Evolutionary conservation across 2,329 filamentous ascomycete species (phyloP).

Genomic region (Botrytis hyacinthi): DNA sequence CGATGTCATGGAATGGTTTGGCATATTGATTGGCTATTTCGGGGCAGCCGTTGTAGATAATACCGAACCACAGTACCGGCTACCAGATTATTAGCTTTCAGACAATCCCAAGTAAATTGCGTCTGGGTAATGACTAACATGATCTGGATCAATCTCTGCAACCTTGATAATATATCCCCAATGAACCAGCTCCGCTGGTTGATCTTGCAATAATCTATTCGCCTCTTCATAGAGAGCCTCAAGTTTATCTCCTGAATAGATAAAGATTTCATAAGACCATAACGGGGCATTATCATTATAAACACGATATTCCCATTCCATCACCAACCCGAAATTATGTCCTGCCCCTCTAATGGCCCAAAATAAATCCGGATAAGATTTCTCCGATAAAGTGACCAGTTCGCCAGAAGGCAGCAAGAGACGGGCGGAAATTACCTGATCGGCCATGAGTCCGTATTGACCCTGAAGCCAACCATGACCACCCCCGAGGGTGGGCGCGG

Average conservation of each 20-base stretch:
- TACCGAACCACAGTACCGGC: slow-evolving; percentile 7
- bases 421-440: slow-evolving; percentile 45
- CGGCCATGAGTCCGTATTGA: slow-evolving; percentile 45
- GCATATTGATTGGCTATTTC: slow-evolving; percentile 1
- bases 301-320: slow-evolving; percentile 23
- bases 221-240: background rate
- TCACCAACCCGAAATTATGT: slow-evolving; percentile 47
- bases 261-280: slow-evolving; percentile 4
- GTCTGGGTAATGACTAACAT: background rate
- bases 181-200: slow-evolving; percentile 8
- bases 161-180: slow-evolving; percentile 10
- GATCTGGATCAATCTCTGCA: slow-evolving; percentile 9
- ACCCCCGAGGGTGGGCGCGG: slow-evolving; percentile 39
- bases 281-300: slow-evolving; percentile 4
- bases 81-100: background rate
- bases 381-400: slow-evolving; percentile 41
- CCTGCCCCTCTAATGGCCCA: slow-evolving; percentile 40
- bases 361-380: slow-evolving; percentile 46
- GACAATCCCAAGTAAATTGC: background rate
- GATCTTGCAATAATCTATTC: slow-evolving; percentile 5
- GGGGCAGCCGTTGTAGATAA: slow-evolving; percentile 7
- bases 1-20: slow-evolving; percentile 1
- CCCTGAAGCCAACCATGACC: slow-evolving; percentile 43
- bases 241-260: slow-evolving; percentile 11
- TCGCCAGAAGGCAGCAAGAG: slow-evolving; percentile 47